A percentile compares a stretch with the other conserved stretches of the same genome.
Conservation (phyloP, 2,329 filamentous ascomycete species). For the Dactylellina cionopaga region DNA sequence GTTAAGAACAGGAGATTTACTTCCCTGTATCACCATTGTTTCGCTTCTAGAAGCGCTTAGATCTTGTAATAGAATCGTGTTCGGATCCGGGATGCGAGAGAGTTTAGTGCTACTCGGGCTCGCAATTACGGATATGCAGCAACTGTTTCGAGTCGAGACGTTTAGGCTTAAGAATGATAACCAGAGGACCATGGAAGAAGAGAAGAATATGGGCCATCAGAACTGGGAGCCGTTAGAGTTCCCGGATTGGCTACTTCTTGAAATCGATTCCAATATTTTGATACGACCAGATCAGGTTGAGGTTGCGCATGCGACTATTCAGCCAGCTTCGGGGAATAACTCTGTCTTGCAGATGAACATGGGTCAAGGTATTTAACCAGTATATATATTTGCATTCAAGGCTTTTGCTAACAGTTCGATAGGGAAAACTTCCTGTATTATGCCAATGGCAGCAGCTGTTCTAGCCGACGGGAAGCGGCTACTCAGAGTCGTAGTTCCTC, state of each 20-base stretch:
- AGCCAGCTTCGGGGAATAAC: constrained; percentile 66
- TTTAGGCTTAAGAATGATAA: constrained; percentile 31
- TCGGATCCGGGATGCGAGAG: constrained; percentile 26
- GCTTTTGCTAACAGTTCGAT: constrained; percentile 28
- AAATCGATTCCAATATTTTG: constrained; percentile 72
- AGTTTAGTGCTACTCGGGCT: constrained; percentile 25
- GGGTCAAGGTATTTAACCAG: constrained; percentile 66
- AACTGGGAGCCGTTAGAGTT: constrained; percentile 67
- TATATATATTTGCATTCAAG: not conserved
- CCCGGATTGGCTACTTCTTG: constrained; percentile 72
- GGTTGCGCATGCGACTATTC: constrained; percentile 71
- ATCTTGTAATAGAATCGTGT: constrained; percentile 30
- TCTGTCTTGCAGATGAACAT: constrained; percentile 75
- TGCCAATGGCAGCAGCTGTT: constrained; percentile 65
- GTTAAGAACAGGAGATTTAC: constrained; percentile 25
- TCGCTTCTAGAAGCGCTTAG: constrained; percentile 32
- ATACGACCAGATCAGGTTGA: constrained; percentile 72
- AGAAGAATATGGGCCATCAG: constrained; percentile 66
- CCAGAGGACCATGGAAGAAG: constrained; percentile 58
- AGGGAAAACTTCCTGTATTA: constrained; percentile 70
- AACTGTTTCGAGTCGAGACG: constrained; percentile 29
- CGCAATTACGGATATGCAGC: constrained; percentile 29
- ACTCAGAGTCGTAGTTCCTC: constrained; percentile 68
- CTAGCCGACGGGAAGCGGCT: constrained; percentile 65
- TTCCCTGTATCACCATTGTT: constrained; percentile 26